Percentiles rank a stretch among this genome's conserved stretches.
phyloP scores from a whole-genome alignment of 306 rosid species.

The Gillenia trifoliata region DNA sequence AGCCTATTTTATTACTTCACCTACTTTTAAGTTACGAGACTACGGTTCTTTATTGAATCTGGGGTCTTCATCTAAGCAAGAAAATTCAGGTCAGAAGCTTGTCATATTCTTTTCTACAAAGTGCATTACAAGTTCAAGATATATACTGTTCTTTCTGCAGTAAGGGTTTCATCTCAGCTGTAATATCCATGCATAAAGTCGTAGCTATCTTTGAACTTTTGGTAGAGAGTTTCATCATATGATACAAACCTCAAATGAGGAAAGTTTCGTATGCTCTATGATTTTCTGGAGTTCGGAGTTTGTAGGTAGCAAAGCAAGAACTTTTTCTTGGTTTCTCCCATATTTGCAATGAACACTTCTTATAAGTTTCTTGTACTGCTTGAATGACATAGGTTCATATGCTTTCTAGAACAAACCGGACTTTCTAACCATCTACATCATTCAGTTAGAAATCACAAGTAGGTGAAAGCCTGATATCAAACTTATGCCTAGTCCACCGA shows the following conservation, averaged over 20 bases:
- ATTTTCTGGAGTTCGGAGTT: too few relatives aligned
- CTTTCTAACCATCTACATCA: neutral
- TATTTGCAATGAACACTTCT: neutral
- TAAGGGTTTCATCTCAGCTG: neutral
- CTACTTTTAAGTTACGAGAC: slow-evolving; percentile 25
- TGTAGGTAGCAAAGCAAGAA: neutral
- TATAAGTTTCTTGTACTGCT: neutral
- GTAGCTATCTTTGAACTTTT: neutral
- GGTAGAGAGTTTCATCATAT: neutral
- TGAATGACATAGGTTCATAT: neutral
- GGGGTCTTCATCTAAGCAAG: slow-evolving; percentile 35
- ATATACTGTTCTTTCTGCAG: neutral
- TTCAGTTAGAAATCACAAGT: neutral
- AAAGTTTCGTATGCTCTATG: neutral
- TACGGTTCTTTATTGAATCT: slow-evolving; percentile 23
- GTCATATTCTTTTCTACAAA: neutral
- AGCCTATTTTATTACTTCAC: slow-evolving; percentile 24
- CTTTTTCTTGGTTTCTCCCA: neutral
- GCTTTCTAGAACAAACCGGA: neutral
- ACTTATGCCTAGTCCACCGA: neutral
- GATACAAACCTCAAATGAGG: neutral
- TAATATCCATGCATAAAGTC: neutral
- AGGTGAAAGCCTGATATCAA: neutral
- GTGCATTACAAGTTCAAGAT: neutral
- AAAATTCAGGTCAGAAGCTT: slow-evolving; percentile 49